A percentile compares a stretch with the other conserved stretches of the same genome.
These are phyloP conservation scores for Globisporangium viniferum DNA, from an alignment of 352 stramenopile species.

Conservation along the genomic window DNA sequence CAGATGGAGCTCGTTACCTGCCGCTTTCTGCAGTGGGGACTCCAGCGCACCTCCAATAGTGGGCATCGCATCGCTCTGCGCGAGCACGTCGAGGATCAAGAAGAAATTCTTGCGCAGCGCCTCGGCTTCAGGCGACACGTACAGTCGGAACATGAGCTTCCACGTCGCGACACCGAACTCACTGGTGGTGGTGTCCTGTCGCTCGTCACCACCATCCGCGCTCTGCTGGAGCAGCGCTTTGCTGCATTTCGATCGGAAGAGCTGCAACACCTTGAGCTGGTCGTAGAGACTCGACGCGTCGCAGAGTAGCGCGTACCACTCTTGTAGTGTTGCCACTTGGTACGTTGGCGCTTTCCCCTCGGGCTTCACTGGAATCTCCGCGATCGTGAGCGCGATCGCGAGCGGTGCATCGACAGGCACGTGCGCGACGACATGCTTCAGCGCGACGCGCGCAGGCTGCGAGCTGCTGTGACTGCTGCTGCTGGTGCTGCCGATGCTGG, in stretches of 20 bases:
- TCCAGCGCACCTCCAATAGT: not conserved
- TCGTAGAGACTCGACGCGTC: constrained; percentile 38
- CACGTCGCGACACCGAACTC: constrained; percentile 38
- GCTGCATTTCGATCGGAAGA: constrained; percentile 63
- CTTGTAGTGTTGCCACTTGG: constrained; percentile 20
- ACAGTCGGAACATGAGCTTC: constrained; percentile 62
- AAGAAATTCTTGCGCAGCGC: constrained; percentile 68
- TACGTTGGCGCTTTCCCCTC: constrained; percentile 8
- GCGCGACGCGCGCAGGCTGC: constrained; percentile 31
- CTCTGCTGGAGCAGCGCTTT: constrained; percentile 12
- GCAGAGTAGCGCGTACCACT: constrained; percentile 48
- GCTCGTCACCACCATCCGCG: constrained; percentile 5
- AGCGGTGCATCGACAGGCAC: constrained; percentile 38
- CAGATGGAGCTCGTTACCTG: constrained; percentile 33
- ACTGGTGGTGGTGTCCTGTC: not conserved
- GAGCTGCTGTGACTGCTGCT: not conserved
- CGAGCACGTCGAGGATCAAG: constrained; percentile 52
- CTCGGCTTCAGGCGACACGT: constrained; percentile 27
- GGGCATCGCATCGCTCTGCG: constrained; percentile 18
- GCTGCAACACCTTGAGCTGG: constrained; percentile 72
- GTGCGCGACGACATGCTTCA: constrained; percentile 25
- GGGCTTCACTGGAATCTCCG: constrained; percentile 21
- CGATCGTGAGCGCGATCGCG: constrained; percentile 26
- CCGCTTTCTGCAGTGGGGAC: constrained; percentile 22
- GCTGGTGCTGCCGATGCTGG: constrained; percentile 19